phyloP scores from a whole-genome alignment of 176 grass and related monocot species.

The Juncus inflexus region DNA sequence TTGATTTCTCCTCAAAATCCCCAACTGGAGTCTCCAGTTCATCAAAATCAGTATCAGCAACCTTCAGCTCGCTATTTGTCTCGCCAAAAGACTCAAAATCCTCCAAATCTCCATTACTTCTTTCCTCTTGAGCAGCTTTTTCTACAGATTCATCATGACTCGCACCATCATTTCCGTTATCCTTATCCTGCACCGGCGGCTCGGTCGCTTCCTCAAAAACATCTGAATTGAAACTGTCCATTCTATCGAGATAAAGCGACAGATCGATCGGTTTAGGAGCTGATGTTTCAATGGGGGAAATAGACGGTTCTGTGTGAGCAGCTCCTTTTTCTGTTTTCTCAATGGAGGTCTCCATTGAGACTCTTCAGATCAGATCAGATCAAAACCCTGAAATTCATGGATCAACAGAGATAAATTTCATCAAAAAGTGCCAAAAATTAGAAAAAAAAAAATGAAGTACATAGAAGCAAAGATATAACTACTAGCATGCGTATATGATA shows the following conservation, averaged over 20 bases:
- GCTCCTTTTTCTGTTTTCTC: neutral
- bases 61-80: constrained; percentile 7
- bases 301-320: neutral
- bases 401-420: neutral
- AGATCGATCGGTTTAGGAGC: neutral
- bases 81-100: constrained; percentile 22
- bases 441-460: neutral
- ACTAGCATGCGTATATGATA: too few species aligned
- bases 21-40: neutral
- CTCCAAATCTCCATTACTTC: constrained; percentile 13
- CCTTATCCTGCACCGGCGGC: constrained; percentile 10
- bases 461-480: too few species aligned
- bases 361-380: constrained; percentile 11
- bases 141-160: constrained; percentile 1
- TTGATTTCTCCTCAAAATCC: neutral
- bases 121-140: neutral
- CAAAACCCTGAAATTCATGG: constrained; percentile 17
- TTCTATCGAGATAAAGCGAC: neutral
- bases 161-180: constrained; percentile 15
- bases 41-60: constrained; percentile 7
- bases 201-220: constrained; percentile 21
- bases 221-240: neutral
- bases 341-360: constrained; percentile 14
- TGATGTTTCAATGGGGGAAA: neutral
- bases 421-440: neutral